Base-by-base conservation (phyloP, 768 basidiomycete genomes). In the Suillus spraguei region DNA sequence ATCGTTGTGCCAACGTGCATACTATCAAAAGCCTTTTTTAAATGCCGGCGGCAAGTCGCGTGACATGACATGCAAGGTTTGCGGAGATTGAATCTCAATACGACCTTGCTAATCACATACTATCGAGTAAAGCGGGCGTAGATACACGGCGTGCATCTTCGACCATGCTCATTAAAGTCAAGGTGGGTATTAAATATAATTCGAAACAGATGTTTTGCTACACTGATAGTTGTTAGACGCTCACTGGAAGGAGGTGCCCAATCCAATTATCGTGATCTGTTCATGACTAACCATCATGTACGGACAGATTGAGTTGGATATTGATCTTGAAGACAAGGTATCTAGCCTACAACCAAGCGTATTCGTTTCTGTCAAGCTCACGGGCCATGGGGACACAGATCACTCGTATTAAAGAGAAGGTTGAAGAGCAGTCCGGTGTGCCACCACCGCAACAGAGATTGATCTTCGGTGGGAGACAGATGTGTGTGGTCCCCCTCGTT, bases 351-450 rank as follows among this genome's bases (percentile, higher is more conserved):
- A 10, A 28, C 42, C 20, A 24, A 22, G 35, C 17, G 41, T 9
- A 33, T 1, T 47, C 3, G 41, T 55, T 60, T 3, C n/a, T 28
- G 5, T 22, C 13, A 33, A n/a, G 32, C 61, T 63, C 28, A 69
- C 49, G 22, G 63, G 9, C 49, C 50, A 44, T 28, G 52, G 33
- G 58, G 32, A 42, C 52, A 20, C 72, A 98, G 97, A 93, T 97
- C 70, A 82, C 87, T 50, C 87, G 92, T 68, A 95, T 98, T 79
- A 99, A 99, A 81, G 95, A 97, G 84, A 92, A 93, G 76, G 94
- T 98, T 13, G 97, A 99, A 76, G 96, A 98, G 81, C 96, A 98
- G 78, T 95, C 94, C 5, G 97, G 97, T 67, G 97, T 99, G 47
- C 97, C 97, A 24, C 97, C 97, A 64, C 92, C 83, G 44, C 97